A percentile compares a stretch with the other conserved stretches of the same genome.
phyloP scores from a whole-genome alignment of 1,284 basidiomycete genomes.

The Blastosporella zonata region DNA sequence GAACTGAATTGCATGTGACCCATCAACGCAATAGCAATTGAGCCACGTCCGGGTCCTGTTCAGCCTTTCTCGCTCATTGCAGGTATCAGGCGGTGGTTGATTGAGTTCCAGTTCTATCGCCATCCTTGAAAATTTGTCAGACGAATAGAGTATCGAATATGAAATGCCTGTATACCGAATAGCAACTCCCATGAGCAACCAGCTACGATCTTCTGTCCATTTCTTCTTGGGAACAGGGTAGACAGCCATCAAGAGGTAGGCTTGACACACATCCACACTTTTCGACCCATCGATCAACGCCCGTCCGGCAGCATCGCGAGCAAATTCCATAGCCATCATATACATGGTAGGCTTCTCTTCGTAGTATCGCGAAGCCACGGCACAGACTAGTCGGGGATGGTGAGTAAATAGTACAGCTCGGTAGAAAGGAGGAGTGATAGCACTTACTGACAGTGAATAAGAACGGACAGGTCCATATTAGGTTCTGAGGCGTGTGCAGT shows the following conservation, averaged over 20 bases:
- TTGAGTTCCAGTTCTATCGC: constrained; percentile 50
- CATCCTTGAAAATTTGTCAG: constrained; percentile 34
- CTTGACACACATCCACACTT: constrained; percentile 55
- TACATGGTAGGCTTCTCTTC: constrained; percentile 41
- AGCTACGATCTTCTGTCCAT: constrained; percentile 55
- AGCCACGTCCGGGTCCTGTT: constrained; percentile 66
- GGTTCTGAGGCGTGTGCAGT: constrained; percentile 48
- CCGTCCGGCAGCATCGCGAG: constrained; percentile 47
- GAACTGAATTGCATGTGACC: constrained; percentile 61
- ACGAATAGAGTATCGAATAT: background rate
- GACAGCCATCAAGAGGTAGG: constrained; percentile 46
- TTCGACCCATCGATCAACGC: constrained; percentile 48
- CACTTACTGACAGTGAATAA: constrained; percentile 60
- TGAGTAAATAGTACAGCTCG: background rate
- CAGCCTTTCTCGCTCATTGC: constrained; percentile 39
- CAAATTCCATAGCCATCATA: constrained; percentile 48
- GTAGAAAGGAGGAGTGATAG: background rate
- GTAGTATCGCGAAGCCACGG: constrained; percentile 49
- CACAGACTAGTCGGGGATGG: constrained; percentile 39
- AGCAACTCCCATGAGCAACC: constrained; percentile 58
- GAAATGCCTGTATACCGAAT: constrained; percentile 39
- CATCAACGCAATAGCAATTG: constrained; percentile 63
- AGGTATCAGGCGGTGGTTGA: constrained; percentile 37
- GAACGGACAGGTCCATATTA: constrained; percentile 51
- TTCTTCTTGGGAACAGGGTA: constrained; percentile 56